Percentiles rank a stretch among this genome's conserved stretches.
These are phyloP conservation scores for Puccinia novopanici DNA, from an alignment of 1,284 basidiomycete genomes.

Conservation along the genomic window DNA sequence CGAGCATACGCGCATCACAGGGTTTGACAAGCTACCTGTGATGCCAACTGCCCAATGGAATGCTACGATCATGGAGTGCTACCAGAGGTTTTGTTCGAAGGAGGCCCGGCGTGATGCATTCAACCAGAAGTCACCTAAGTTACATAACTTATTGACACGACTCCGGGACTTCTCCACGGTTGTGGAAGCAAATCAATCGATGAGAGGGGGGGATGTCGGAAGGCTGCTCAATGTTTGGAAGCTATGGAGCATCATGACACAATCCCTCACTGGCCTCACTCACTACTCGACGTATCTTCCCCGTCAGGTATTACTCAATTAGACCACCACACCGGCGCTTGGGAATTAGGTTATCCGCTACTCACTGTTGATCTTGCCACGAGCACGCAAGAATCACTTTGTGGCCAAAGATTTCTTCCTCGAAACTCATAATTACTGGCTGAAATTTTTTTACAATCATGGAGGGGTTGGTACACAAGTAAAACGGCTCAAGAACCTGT, in stretches of 20 bases:
- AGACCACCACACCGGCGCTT: neutral
- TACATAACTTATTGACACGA: neutral
- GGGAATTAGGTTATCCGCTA: neutral
- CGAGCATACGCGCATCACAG: neutral
- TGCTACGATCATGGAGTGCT: neutral
- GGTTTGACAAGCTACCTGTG: neutral
- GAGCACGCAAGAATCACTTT: neutral
- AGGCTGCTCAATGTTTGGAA: neutral
- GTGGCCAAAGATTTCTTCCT: neutral
- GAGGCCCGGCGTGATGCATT: neutral
- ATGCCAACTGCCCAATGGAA: neutral
- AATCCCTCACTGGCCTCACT: neutral
- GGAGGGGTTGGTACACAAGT: neutral
- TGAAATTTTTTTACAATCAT: neutral
- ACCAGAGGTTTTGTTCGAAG: neutral
- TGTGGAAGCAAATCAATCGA: neutral
- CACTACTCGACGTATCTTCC: neutral
- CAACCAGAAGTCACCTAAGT: neutral
- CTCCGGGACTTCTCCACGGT: constrained; percentile 18
- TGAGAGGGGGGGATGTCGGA: no score
- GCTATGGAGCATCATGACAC: neutral
- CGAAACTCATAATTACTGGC: neutral
- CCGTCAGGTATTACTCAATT: neutral
- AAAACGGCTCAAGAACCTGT: neutral
- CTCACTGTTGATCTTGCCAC: neutral